phyloP scores from a whole-genome alignment of 768 basidiomycete genomes.

The Cubamyces sp. region DNA sequence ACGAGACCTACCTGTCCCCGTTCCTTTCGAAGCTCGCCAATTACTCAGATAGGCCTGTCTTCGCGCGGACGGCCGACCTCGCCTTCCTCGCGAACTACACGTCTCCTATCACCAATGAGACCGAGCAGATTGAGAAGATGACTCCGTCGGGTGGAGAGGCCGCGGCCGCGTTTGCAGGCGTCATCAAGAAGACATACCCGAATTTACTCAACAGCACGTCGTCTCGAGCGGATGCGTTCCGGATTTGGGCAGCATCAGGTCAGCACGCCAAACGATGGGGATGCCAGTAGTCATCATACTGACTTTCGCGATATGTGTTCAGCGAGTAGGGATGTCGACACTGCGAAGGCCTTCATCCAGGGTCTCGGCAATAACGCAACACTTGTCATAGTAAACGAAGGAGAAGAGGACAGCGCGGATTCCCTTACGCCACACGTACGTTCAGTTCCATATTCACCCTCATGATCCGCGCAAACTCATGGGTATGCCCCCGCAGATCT shows the following conservation, averaged over 20 bases:
- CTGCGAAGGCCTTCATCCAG: constrained; percentile 18
- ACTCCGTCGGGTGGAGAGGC: constrained; percentile 23
- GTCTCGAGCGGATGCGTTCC: constrained; percentile 4
- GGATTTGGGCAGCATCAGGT: constrained; percentile 26
- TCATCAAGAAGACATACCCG: constrained; percentile 19
- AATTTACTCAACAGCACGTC: constrained; percentile 13
- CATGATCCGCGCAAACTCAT: not conserved
- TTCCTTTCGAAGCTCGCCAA: constrained; percentile 26
- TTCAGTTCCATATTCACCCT: not conserved
- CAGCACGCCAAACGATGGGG: not conserved
- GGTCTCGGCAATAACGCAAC: constrained; percentile 14
- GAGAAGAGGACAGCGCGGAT: constrained; percentile 23
- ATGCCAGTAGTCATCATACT: too few species aligned
- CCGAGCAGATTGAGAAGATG: constrained; percentile 26
- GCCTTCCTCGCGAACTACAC: constrained; percentile 23
- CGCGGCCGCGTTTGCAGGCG: constrained; percentile 22
- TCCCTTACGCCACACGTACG: constrained; percentile 27
- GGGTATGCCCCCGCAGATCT: not conserved
- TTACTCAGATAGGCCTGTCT: constrained; percentile 18
- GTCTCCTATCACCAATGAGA: constrained; percentile 25
- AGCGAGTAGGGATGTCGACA: constrained; percentile 24
- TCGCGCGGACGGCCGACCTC: constrained; percentile 13
- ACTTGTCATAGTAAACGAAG: constrained; percentile 23
- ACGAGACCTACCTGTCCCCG: constrained; percentile 23
- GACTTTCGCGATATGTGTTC: not conserved